A percentile compares a stretch with the other conserved stretches of the same genome.
Evolutionary conservation across 257 asterid species (phyloP).

Genomic region (Paraleonurus japonicus): DNA sequence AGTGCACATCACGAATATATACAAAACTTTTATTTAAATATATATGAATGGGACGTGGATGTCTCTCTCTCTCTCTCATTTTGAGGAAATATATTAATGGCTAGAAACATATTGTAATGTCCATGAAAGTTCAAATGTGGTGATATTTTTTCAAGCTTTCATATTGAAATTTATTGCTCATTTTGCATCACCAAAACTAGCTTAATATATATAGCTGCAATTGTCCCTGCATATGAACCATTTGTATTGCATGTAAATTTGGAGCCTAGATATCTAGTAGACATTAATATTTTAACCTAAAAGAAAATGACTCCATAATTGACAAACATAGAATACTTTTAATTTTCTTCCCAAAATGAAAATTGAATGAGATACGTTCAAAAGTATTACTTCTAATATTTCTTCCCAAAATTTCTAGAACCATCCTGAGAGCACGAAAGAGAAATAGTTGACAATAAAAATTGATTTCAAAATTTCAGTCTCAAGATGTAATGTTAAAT

Average conservation of each 20-base stretch:
- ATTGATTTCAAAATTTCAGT: too few relatives aligned
- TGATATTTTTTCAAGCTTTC: constrained; percentile 14
- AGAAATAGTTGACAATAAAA: too few relatives aligned
- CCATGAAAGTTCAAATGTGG: not conserved
- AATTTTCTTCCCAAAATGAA: not conserved
- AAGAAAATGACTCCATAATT: too few relatives aligned
- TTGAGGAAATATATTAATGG: not conserved
- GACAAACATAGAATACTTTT: not conserved
- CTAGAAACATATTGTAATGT: not conserved
- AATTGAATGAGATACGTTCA: not conserved
- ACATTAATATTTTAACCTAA: not conserved
- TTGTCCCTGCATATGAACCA: constrained; percentile 6
- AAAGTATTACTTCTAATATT: too few relatives aligned
- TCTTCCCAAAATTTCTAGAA: not conserved
- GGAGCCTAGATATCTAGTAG: not conserved
- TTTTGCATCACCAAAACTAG: constrained; percentile 28
- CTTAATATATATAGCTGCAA: not conserved
- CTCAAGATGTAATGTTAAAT: too few relatives aligned
- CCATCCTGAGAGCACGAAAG: not conserved
- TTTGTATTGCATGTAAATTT: not conserved
- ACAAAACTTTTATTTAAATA: too few relatives aligned
- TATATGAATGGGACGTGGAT: not conserved
- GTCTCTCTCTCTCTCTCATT: not conserved
- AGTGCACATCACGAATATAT: too few relatives aligned
- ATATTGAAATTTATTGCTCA: constrained; percentile 11